A percentile compares a stretch with the other conserved stretches of the same genome.
phyloP scores from a whole-genome alignment of 140 eudicot species.

The Anethum foeniculum region DNA sequence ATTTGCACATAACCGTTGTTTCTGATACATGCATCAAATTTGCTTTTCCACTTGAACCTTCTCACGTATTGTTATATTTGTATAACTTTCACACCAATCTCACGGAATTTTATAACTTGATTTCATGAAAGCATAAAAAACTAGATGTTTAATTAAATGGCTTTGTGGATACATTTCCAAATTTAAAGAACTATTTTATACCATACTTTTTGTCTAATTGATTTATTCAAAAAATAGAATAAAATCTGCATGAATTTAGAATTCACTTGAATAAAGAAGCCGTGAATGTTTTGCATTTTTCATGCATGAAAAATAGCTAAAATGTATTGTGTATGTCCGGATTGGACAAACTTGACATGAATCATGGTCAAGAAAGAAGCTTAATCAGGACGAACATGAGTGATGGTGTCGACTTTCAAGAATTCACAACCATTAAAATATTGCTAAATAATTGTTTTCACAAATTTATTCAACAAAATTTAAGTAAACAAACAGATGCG shows the following conservation, averaged over 20 bases:
- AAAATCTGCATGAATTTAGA: background rate
- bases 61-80: background rate
- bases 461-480: background rate
- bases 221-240: background rate
- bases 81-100: background rate
- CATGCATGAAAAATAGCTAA: constrained; percentile 10
- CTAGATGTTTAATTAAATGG: background rate
- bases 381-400: background rate
- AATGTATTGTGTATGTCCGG: background rate
- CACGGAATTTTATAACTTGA: background rate
- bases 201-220: background rate
- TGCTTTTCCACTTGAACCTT: background rate
- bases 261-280: background rate
- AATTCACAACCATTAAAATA: constrained; percentile 4
- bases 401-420: background rate
- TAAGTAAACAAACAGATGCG: constrained; percentile 6
- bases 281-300: constrained; percentile 16
- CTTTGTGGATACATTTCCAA: background rate
- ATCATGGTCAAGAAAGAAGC: constrained; percentile 6
- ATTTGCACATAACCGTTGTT: background rate
- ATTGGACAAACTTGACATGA: constrained; percentile 8
- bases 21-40: constrained; percentile 1
- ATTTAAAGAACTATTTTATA: background rate
- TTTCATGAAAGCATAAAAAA: background rate
- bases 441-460: constrained; percentile 10